phyloP scores from a whole-genome alignment of 106 monocot genomes.

The Iris macrosiphon region DNA sequence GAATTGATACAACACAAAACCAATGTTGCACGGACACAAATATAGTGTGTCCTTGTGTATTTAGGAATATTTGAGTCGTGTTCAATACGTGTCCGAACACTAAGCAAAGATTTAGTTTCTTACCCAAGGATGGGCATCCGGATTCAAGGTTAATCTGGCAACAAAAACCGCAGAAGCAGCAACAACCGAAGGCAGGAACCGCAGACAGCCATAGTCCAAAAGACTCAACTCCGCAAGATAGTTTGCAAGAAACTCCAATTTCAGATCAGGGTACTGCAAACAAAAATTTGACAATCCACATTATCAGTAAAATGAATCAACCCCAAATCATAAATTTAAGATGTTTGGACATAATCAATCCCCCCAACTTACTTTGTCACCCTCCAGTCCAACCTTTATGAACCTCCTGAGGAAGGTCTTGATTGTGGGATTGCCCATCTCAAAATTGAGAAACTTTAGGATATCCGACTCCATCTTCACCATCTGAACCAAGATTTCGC shows the following conservation, averaged over 20 bases:
- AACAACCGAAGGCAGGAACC: conserved; percentile 50
- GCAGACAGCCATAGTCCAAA: conserved; percentile 41
- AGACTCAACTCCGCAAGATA: conserved; percentile 65
- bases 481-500: conserved; percentile 17
- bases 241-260: conserved; percentile 49
- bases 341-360: too few species aligned
- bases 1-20: neutral
- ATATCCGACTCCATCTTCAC: conserved; percentile 55
- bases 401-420: conserved; percentile 61
- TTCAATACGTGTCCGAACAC: too few species aligned
- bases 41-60: too few species aligned
- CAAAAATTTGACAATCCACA: neutral
- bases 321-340: neutral
- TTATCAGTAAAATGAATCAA: neutral
- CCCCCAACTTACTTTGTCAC: conserved; percentile 23
- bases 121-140: conserved; percentile 55
- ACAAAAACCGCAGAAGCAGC: conserved; percentile 67
- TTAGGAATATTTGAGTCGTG: too few species aligned
- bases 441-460: conserved; percentile 55
- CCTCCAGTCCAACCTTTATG: conserved; percentile 16
- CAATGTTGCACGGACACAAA: too few species aligned
- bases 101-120: neutral
- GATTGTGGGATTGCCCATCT: conserved; percentile 64
- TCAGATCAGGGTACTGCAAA: conserved; percentile 30
- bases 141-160: conserved; percentile 45